Conservation (phyloP, 805 yeast species). For the Wickerhamomyces hampshirensis region DNA sequence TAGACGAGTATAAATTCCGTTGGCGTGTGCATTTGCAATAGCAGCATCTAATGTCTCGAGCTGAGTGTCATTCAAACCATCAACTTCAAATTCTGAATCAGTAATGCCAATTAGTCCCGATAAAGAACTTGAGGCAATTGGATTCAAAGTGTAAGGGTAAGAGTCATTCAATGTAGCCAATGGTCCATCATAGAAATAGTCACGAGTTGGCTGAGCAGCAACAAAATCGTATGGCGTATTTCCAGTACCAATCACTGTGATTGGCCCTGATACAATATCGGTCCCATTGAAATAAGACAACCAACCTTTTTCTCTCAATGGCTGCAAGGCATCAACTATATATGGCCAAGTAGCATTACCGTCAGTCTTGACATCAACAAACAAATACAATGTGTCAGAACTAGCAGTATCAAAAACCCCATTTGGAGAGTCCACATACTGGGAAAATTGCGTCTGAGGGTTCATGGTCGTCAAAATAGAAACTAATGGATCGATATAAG, state of each 20-base stretch:
- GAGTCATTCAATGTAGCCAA: slow-evolving; percentile 24
- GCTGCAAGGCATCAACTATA: slow-evolving; percentile 44
- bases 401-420: slow-evolving; percentile 44
- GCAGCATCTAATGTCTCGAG: slow-evolving; percentile 25
- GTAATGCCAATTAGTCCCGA: slow-evolving; percentile 19
- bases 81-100: slow-evolving; percentile 8
- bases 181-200: slow-evolving; percentile 49
- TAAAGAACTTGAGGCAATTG: slow-evolving; percentile 46
- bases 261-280: slow-evolving; percentile 43
- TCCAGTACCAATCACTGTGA: slow-evolving; percentile 67
- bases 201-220: slow-evolving; percentile 30
- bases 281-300: slow-evolving; percentile 40
- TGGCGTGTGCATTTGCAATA: slow-evolving; percentile 40
- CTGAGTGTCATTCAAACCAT: slow-evolving; percentile 35
- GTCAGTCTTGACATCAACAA: slow-evolving; percentile 63
- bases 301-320: slow-evolving; percentile 46
- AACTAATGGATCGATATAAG: slow-evolving; percentile 53
- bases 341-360: slow-evolving; percentile 41
- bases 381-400: slow-evolving; percentile 50
- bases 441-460: slow-evolving; percentile 18
- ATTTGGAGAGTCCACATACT: slow-evolving; percentile 19
- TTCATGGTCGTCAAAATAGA: slow-evolving; percentile 48
- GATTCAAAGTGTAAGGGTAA: slow-evolving; percentile 24
- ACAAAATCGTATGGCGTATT: slow-evolving; percentile 47
- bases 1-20: slow-evolving; percentile 52